Conservation (phyloP, 805 yeast genomes). For the Ogataea chonburiensis region DNA sequence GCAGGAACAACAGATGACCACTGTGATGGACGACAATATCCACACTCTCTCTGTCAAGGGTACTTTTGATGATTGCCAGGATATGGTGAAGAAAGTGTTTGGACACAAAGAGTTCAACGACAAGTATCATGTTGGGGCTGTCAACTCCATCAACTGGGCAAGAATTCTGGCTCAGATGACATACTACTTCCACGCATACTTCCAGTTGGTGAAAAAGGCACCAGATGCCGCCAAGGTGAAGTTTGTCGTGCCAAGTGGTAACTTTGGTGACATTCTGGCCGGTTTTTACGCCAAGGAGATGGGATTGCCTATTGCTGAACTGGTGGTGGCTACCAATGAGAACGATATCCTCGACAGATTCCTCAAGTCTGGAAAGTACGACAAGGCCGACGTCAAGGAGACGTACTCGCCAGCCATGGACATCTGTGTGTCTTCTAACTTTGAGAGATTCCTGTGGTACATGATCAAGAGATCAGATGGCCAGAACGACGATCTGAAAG, state of each 20-base stretch:
- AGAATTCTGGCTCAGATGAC: slow-evolving; percentile 97
- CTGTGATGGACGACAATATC: slow-evolving; percentile 87
- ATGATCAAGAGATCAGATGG: slow-evolving; percentile 73
- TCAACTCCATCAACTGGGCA: slow-evolving; percentile 98
- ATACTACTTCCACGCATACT: slow-evolving; percentile 90
- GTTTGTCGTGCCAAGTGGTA: slow-evolving; percentile 96
- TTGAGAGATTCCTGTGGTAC: slow-evolving; percentile 95
- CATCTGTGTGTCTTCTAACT: slow-evolving; percentile 89
- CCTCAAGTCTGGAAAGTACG: slow-evolving; percentile 81
- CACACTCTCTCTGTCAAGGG: slow-evolving; percentile 95
- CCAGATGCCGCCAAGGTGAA: slow-evolving; percentile 46
- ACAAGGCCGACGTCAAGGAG: slow-evolving; percentile 75
- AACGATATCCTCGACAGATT: slow-evolving; percentile 95
- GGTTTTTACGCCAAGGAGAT: slow-evolving; percentile 92
- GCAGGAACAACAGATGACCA: slow-evolving; percentile 98
- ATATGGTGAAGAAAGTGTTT: slow-evolving; percentile 88
- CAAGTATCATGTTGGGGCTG: slow-evolving; percentile 94
- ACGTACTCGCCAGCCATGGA: slow-evolving; percentile 99
- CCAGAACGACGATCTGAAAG: slow-evolving; percentile 54
- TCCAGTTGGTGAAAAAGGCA: slow-evolving; percentile 53
- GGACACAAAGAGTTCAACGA: slow-evolving; percentile 86
- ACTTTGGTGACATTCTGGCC: slow-evolving; percentile 97
- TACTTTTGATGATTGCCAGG: slow-evolving; percentile 98
- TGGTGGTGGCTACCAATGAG: slow-evolving; percentile 93
- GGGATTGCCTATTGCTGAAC: slow-evolving; percentile 88